Evolutionary conservation across 805 yeast genomes (phyloP).

Genomic region (Lipomyces yamanashiensis): DNA sequence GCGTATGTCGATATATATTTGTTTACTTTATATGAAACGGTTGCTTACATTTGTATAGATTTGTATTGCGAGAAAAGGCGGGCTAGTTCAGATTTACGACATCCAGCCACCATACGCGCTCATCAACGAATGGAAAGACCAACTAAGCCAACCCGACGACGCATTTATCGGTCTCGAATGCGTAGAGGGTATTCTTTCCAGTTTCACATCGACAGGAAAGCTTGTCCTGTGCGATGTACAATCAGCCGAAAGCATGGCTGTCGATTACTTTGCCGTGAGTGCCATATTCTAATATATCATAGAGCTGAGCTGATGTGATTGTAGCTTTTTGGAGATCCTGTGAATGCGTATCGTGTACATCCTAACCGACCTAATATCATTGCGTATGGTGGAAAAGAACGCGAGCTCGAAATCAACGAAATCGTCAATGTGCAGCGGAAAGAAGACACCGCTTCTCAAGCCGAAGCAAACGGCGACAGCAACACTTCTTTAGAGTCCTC

Average conservation of each 20-base stretch:
- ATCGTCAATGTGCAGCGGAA: constrained; percentile 16
- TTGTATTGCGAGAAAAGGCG: constrained; percentile 42
- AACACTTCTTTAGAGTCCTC: neutral
- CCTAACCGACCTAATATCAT: constrained; percentile 57
- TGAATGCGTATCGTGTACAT: constrained; percentile 55
- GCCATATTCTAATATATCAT: neutral
- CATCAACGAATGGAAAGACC: constrained; percentile 27
- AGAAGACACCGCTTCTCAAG: neutral
- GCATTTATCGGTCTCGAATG: constrained; percentile 37
- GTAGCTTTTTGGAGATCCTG: constrained; percentile 51
- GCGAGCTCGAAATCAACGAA: constrained; percentile 56
- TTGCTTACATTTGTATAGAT: constrained; percentile 13
- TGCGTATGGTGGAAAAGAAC: constrained; percentile 88
- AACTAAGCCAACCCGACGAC: constrained; percentile 18
- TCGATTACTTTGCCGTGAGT: constrained; percentile 18
- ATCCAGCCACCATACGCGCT: constrained; percentile 32
- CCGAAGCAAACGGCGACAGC: neutral
- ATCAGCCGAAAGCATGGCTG: constrained; percentile 28
- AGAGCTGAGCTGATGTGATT: constrained; percentile 16
- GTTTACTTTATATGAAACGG: neutral
- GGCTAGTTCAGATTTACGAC: constrained; percentile 37
- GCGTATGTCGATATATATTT: constrained; percentile 46
- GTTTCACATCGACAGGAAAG: constrained; percentile 46
- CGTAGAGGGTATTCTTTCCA: constrained; percentile 30
- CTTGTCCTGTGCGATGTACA: constrained; percentile 41